Conservation (phyloP, 768 basidiomycete genomes). For the Galerina marginata region DNA sequence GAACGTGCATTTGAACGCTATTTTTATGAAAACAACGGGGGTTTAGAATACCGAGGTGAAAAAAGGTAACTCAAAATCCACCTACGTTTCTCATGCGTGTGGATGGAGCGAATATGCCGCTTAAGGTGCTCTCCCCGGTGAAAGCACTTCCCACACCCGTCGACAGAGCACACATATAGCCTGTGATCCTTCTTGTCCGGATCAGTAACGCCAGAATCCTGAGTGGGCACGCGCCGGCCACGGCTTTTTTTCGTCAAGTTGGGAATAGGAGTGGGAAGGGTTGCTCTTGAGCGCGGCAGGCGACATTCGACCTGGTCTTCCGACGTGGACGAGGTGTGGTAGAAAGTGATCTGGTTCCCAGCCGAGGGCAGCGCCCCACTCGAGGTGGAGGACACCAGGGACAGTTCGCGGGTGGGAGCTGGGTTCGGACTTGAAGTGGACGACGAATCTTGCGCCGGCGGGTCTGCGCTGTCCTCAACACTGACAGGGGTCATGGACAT, state of each 20-base stretch:
- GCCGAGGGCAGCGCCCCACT: conserved; percentile 5
- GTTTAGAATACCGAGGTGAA: conserved; percentile 9
- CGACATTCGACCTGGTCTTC: conserved; percentile 39
- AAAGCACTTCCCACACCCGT: conserved; percentile 76
- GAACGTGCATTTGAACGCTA: conserved; percentile 77
- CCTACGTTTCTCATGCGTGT: conserved; percentile 81
- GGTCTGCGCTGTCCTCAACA: neutral
- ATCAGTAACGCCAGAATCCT: conserved; percentile 27
- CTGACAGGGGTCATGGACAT: conserved; percentile 9
- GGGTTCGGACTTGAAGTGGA: conserved; percentile 22
- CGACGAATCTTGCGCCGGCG: conserved; percentile 10
- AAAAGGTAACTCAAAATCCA: conserved; percentile 16
- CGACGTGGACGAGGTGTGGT: conserved; percentile 22
- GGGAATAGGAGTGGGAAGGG: conserved; percentile 73
- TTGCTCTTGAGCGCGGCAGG: conserved; percentile 55
- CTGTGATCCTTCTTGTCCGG: conserved; percentile 36
- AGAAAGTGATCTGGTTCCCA: conserved; percentile 18
- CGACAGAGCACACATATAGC: conserved; percentile 66
- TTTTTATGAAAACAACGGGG: conserved; percentile 6
- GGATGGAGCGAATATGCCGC: conserved; percentile 75
- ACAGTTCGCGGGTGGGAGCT: conserved; percentile 19
- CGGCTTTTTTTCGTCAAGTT: conserved; percentile 83
- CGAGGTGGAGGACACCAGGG: conserved; percentile 11
- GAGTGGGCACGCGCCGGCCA: conserved; percentile 76
- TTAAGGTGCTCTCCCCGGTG: conserved; percentile 78